phyloP scores from a whole-genome alignment of 2,329 filamentous ascomycete species.

The Cryphonectria nitschkei region DNA sequence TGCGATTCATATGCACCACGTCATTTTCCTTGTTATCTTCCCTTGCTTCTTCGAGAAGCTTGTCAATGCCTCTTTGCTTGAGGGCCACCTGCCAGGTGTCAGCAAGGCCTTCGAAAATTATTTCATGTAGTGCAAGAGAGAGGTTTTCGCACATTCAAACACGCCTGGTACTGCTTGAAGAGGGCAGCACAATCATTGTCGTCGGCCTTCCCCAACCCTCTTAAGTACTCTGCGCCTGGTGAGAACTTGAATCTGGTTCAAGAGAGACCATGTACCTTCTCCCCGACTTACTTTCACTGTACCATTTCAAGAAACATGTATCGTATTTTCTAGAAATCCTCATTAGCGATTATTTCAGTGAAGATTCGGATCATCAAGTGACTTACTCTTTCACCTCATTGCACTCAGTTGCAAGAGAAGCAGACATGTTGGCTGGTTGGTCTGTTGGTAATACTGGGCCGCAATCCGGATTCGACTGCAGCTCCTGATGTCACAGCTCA shows the following conservation, averaged over 20 bases:
- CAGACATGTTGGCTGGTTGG: constrained; percentile 68
- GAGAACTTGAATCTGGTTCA: constrained; percentile 14
- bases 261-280: constrained; percentile 16
- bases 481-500: background rate
- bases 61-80: constrained; percentile 88
- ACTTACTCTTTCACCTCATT: constrained; percentile 93
- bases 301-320: constrained; percentile 98
- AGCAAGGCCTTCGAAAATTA: constrained; percentile 5
- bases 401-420: constrained; percentile 91
- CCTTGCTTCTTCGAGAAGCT: constrained; percentile 86
- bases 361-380: too few species aligned
- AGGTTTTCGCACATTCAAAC: constrained; percentile 68
- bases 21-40: constrained; percentile 91
- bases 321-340: constrained; percentile 75
- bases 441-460: background rate
- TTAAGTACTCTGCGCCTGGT: constrained; percentile 74
- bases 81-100: constrained; percentile 70
- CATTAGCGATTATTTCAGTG: background rate
- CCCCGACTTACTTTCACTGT: constrained; percentile 82
- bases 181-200: constrained; percentile 77
- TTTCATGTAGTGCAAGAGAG: background rate
- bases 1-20: constrained; percentile 63
- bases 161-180: constrained; percentile 88
- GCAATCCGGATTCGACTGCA: background rate
- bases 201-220: constrained; percentile 79